phyloP scores from a whole-genome alignment of 371 early-diverging fungal genomes.

The Mucor saturninus region DNA sequence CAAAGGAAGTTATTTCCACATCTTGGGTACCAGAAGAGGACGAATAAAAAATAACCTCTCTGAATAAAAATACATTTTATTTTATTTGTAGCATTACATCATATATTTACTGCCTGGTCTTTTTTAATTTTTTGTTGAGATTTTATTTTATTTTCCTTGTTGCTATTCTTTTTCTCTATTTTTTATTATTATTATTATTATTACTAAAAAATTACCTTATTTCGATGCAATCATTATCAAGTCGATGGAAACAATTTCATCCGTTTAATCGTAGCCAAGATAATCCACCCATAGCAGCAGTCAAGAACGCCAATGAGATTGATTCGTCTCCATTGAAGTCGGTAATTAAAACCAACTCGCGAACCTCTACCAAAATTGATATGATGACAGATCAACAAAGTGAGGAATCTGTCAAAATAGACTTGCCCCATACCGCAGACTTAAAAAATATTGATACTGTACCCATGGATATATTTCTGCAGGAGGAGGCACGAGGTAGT shows the following conservation, averaged over 20 bases:
- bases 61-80: not conserved
- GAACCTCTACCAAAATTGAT: constrained; percentile 4
- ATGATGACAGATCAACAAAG: constrained; percentile 7
- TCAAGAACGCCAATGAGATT: constrained; percentile 4
- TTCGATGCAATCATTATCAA: constrained; percentile 4
- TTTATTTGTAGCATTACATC: constrained; percentile 5
- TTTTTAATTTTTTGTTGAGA: not conserved
- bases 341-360: not conserved
- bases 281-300: not conserved
- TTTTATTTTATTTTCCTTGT: constrained; percentile 10
- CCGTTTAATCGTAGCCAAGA: not conserved
- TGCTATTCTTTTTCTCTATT: not conserved
- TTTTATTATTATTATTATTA: not conserved
- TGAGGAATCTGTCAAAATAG: not conserved
- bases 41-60: constrained; percentile 6
- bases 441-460: not conserved
- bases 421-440: too few species aligned
- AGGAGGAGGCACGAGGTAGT: not conserved
- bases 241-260: constrained; percentile 8
- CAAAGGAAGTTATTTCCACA: constrained; percentile 51
- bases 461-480: not conserved
- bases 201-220: too few species aligned
- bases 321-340: constrained; percentile 10
- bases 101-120: not conserved
- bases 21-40: constrained; percentile 31